Evolutionary conservation across 805 yeast species (phyloP).

Genomic region (Scheffersomyces lignosus): DNA sequence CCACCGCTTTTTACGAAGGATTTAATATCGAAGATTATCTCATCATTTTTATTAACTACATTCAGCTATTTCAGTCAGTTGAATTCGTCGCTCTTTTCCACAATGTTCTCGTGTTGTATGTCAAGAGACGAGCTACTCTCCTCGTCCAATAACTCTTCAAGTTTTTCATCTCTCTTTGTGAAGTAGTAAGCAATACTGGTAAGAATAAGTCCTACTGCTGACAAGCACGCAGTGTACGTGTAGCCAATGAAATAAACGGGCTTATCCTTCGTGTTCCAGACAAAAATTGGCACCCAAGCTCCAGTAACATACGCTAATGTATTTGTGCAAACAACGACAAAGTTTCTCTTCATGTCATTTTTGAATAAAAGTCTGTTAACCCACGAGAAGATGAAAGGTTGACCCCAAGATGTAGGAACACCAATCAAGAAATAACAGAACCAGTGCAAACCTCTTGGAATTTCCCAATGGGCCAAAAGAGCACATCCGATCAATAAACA

Average conservation of each 20-base stretch:
- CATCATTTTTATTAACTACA: too few species aligned
- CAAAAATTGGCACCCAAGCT: constrained; percentile 40
- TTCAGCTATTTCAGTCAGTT: too few species aligned
- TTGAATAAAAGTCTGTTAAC: constrained; percentile 46
- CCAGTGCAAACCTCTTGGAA: constrained; percentile 52
- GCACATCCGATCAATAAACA: constrained; percentile 43
- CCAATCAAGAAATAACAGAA: constrained; percentile 48
- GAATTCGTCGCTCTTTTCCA: too few species aligned
- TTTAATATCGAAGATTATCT: too few species aligned
- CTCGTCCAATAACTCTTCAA: not conserved
- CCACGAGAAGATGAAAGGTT: constrained; percentile 59
- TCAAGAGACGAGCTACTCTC: too few species aligned
- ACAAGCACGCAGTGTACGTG: constrained; percentile 27
- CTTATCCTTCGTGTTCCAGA: constrained; percentile 36
- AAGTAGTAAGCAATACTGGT: constrained; percentile 26
- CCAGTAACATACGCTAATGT: constrained; percentile 39
- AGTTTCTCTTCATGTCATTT: constrained; percentile 42
- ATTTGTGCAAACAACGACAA: constrained; percentile 40
- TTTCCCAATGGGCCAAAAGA: constrained; percentile 47
- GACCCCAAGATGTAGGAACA: constrained; percentile 51
- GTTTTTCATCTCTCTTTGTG: constrained; percentile 25
- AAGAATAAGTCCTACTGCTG: constrained; percentile 29
- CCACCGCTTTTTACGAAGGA: too few species aligned
- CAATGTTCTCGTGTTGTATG: too few species aligned
- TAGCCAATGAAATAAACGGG: constrained; percentile 36